Percentiles rank a stretch among this genome's conserved stretches.
These are phyloP conservation scores for Furcasterigmium furcatum DNA, from an alignment of 2,329 filamentous ascomycete species.

Conservation along the genomic window DNA sequence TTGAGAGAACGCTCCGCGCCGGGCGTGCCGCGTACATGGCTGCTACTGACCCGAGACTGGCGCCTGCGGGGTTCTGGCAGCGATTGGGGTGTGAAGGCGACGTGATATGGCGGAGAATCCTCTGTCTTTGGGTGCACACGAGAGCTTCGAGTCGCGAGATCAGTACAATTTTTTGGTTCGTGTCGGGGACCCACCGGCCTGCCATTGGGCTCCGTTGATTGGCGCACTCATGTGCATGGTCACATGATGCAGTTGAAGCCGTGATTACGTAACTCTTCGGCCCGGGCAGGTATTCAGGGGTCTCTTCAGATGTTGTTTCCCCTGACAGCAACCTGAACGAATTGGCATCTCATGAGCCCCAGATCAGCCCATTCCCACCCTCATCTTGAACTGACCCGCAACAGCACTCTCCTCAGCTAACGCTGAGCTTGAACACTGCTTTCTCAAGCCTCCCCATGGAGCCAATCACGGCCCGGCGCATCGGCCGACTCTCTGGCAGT, in stretches of 20 bases:
- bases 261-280: no score
- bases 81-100: conserved; percentile 6
- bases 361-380: neutral
- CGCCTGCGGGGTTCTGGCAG: conserved; percentile 9
- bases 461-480: conserved; percentile 25
- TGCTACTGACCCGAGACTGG: conserved; percentile 15
- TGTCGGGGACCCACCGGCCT: neutral
- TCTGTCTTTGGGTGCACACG: neutral
- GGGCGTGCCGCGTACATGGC: conserved; percentile 55
- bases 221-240: neutral
- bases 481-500: conserved; percentile 25
- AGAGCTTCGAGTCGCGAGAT: conserved; percentile 3
- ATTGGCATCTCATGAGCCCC: neutral
- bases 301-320: no score
- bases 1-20: conserved; percentile 49
- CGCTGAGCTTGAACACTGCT: no score
- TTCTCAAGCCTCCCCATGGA: conserved; percentile 7
- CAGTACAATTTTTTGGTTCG: conserved; percentile 5
- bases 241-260: neutral
- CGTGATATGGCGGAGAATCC: conserved; percentile 6
- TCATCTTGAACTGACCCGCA: neutral
- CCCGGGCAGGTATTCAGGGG: no score
- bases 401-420: no score
- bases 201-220: neutral
- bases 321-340: no score